phyloP scores from a whole-genome alignment of 495 filamentous ascomycete species.

The Neurospora tetrasperma region DNA sequence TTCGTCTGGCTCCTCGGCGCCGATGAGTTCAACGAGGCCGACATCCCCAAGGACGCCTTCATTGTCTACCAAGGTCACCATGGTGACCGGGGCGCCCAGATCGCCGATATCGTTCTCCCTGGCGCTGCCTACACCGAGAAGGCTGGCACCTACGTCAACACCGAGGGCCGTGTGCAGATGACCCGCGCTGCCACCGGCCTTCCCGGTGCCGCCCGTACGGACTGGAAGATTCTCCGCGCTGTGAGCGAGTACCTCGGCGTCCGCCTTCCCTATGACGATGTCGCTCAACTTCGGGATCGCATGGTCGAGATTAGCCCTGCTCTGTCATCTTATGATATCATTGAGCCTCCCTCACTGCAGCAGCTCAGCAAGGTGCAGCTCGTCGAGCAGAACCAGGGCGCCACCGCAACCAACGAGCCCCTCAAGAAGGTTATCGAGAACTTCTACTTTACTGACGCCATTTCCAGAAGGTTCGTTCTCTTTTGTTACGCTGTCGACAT shows the following conservation, averaged over 20 bases:
- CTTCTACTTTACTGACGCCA: constrained; percentile 95
- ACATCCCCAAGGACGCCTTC: constrained; percentile 89
- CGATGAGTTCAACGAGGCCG: constrained; percentile 69
- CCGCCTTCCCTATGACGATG: constrained; percentile 84
- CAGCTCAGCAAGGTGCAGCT: constrained; percentile 81
- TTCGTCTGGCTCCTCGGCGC: constrained; percentile 95
- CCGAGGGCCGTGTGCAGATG: constrained; percentile 90
- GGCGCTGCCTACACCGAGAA: constrained; percentile 96
- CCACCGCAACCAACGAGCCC: constrained; percentile 51
- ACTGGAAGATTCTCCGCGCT: constrained; percentile 98
- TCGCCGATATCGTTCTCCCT: constrained; percentile 89
- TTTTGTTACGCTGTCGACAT: not conserved
- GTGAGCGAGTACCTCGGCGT: constrained; percentile 80
- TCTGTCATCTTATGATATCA: constrained; percentile 78
- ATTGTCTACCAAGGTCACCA: constrained; percentile 98
- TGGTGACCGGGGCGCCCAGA: constrained; percentile 82
- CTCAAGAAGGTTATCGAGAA: constrained; percentile 81
- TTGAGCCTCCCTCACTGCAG: constrained; percentile 63
- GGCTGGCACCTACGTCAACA: constrained; percentile 93
- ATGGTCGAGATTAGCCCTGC: constrained; percentile 93
- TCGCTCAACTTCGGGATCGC: constrained; percentile 74
- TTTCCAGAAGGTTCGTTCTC: constrained; percentile 71
- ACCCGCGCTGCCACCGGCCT: constrained; percentile 76
- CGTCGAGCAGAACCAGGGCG: constrained; percentile 88
- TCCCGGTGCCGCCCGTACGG: constrained; percentile 80